Base-by-base conservation (phyloP, 352 stramenopile species). In the Globisporangium cylindrosporum region DNA sequence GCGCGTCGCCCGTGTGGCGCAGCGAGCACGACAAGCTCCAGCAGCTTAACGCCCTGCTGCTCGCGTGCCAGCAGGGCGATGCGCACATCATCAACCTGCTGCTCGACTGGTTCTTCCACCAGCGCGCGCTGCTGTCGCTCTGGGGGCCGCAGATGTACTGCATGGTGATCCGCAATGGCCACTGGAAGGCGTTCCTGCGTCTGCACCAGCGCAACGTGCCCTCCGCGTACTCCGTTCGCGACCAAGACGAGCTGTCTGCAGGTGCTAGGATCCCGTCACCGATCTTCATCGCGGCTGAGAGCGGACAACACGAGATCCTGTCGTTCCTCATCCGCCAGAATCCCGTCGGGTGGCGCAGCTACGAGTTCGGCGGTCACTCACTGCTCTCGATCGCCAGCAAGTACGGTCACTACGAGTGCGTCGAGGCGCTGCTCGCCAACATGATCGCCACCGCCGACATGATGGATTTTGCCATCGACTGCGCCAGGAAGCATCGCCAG, bases 361-460 rank as follows among this genome's bases (percentile, higher is more conserved):
- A 93, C 72, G 70, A 62, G 25, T 93, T 93, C 62, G 75, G 86
- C 48, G 81, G 79, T 15, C 77, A 91, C 66, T 85, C 82, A 20
- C 59, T 91, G 36, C 74, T 93, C 12, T 86, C 81, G 0, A 77
- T 93, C 18, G 84, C 84, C 7, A 81, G 79, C 22, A 81, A 78
- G 22, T 79, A 88, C 48, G 84, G 84, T 9, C 82, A 93, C 66
- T 93, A 91, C 65, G 81, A 87, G 61, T 93, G 84, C 58, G 84
- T 91, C 15, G 70, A 86, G 48, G 68, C 77, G 32, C 69, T 93
- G 43, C 72, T 93, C 14, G 69, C 76, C 9, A 69, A 62, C 20
- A 62, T 81, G 25, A 59, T 78, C 20, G 48, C 74, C 43, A 69
- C 59, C 0, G 41, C 68, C 2, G 66, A 73, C 43, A 60, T 63